Conservation (phyloP, 1,284 basidiomycete genomes). For the Ustilago nuda region DNA sequence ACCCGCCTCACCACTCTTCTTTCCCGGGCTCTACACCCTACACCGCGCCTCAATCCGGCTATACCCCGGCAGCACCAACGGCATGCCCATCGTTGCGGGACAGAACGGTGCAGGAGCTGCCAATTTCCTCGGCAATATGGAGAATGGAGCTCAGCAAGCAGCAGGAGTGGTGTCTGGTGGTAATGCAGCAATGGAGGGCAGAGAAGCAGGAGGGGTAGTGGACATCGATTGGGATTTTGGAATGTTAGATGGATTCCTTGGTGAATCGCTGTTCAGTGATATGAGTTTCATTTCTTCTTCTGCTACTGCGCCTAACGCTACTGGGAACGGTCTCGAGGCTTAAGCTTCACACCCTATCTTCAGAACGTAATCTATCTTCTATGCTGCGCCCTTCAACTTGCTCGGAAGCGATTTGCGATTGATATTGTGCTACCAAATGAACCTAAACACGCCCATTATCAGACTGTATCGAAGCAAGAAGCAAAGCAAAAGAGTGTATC, state of each 20-base stretch:
- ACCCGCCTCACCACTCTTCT: neutral
- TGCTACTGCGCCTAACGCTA: constrained; percentile 9
- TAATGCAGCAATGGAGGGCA: neutral
- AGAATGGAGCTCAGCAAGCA: neutral
- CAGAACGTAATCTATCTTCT: neutral
- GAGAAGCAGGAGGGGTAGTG: neutral
- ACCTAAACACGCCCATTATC: constrained; percentile 37
- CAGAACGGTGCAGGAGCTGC: neutral
- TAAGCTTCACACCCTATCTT: neutral
- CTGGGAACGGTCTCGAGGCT: neutral
- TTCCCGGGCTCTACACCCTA: neutral
- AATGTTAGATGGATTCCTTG: constrained; percentile 45
- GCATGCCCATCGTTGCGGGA: neutral
- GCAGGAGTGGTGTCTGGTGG: neutral
- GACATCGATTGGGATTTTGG: constrained; percentile 50
- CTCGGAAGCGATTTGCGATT: neutral
- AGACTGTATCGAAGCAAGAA: constrained; percentile 9
- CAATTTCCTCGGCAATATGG: neutral
- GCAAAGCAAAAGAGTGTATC: neutral
- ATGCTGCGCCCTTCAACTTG: neutral
- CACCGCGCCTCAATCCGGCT: neutral
- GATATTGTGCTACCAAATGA: constrained; percentile 33
- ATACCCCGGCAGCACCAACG: neutral
- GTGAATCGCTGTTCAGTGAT: constrained; percentile 49
- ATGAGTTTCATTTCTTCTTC: constrained; percentile 46